These are phyloP conservation scores for Acer campestre DNA, from an alignment of 345 rosid genomes.

Conservation along the genomic window DNA sequence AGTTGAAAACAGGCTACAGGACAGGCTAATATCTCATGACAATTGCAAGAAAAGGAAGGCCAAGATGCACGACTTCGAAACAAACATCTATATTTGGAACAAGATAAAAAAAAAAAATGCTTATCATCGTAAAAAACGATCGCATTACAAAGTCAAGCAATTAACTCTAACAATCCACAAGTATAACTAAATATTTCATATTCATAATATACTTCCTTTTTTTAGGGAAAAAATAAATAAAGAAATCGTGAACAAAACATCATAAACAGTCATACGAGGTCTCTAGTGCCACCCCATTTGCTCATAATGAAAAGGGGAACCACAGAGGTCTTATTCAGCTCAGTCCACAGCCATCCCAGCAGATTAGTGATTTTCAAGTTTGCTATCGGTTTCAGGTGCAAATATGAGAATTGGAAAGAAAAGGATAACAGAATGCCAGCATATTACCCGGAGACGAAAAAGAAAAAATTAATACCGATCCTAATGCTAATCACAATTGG, in stretches of 20 bases:
- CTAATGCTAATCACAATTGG: too few relatives aligned
- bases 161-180: neutral
- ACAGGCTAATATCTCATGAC: neutral
- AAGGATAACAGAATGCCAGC: neutral
- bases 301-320: neutral
- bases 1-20: too few relatives aligned
- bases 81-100: neutral
- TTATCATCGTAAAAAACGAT: neutral
- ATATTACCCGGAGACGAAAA: neutral
- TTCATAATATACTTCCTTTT: neutral
- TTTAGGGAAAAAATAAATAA: neutral
- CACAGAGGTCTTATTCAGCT: neutral
- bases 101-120: neutral
- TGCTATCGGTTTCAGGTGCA: neutral
- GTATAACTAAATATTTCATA: neutral
- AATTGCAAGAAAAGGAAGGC: neutral
- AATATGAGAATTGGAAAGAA: neutral
- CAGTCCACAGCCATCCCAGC: neutral
- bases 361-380: neutral
- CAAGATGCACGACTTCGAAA: neutral
- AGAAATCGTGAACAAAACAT: neutral
- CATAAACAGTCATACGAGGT: neutral
- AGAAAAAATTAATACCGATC: too few relatives aligned
- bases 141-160: neutral
- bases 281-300: neutral